Conservation (phyloP, 108 stramenopile species). For the Pseudonitzschia delicatissima region DNA sequence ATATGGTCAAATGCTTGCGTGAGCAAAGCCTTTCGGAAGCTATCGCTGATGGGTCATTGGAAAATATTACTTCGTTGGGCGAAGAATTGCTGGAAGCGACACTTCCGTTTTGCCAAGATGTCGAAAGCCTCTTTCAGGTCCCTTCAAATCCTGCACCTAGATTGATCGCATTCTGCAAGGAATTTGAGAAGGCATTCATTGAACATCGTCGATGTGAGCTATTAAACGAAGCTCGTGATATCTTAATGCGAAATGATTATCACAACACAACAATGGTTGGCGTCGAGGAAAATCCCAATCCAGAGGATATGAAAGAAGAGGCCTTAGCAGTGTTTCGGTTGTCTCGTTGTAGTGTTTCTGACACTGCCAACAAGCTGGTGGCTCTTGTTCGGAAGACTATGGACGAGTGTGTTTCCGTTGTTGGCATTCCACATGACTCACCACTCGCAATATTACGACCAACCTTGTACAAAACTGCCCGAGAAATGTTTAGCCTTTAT, state of each 20-base stretch:
- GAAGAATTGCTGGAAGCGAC: constrained; percentile 32
- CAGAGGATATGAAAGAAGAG: constrained; percentile 36
- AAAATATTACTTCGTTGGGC: constrained; percentile 20
- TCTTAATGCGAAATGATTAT: constrained; percentile 75
- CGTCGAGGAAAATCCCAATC: constrained; percentile 22
- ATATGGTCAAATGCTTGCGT: constrained; percentile 43
- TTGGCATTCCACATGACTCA: constrained; percentile 1
- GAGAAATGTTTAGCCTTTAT: constrained; percentile 73
- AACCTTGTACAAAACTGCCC: constrained; percentile 58
- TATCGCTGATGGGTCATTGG: constrained; percentile 18
- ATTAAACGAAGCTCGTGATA: constrained; percentile 55
- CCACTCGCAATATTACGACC: constrained; percentile 39
- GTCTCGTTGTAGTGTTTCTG: constrained; percentile 63
- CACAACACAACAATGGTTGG: constrained; percentile 77
- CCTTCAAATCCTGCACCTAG: constrained; percentile 11
- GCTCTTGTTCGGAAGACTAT: constrained; percentile 55
- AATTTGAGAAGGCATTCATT: constrained; percentile 51
- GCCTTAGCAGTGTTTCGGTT: constrained; percentile 58
- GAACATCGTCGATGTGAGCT: constrained; percentile 60
- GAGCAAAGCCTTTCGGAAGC: constrained; percentile 48
- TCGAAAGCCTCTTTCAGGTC: constrained; percentile 37
- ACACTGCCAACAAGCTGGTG: constrained; percentile 57
- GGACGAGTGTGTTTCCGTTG: constrained; percentile 56
- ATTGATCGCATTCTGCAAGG: constrained; percentile 27
- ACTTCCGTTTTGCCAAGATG: constrained; percentile 45